Evolutionary conservation across 768 basidiomycete genomes (phyloP).

Genomic region (Boletus huronensis): DNA sequence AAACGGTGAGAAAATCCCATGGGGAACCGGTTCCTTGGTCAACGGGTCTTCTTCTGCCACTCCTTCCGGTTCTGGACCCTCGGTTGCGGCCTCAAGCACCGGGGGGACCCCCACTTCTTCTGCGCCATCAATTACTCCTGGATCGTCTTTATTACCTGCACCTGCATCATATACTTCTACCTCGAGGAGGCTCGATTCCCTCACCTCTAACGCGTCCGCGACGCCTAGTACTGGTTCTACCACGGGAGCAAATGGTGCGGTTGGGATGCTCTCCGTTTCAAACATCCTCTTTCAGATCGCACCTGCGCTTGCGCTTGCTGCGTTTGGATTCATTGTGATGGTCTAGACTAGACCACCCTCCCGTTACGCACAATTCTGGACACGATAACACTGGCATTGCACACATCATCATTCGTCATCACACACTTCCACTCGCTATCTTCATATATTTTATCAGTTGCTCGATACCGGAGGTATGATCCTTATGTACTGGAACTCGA

Average conservation of each 20-base stretch:
- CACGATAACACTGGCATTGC: not conserved
- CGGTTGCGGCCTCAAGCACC: conserved; percentile 6
- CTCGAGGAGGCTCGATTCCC: not conserved
- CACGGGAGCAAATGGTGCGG: conserved; percentile 8
- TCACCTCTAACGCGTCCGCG: not conserved
- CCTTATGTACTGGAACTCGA: not conserved
- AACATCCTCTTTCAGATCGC: conserved; percentile 12
- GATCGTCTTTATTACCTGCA: not conserved
- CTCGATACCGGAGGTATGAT: not conserved
- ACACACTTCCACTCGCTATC: not conserved
- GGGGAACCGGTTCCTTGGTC: conserved; percentile 60
- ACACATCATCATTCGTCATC: not conserved
- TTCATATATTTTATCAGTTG: not conserved
- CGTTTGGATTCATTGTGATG: conserved; percentile 14
- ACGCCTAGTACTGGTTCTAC: not conserved
- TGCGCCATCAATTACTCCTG: conserved; percentile 4
- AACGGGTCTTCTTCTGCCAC: conserved; percentile 40
- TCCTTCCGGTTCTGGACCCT: conserved; percentile 17
- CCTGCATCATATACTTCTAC: not conserved
- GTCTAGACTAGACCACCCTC: conserved; percentile 20
- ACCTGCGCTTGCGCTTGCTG: conserved; percentile 19
- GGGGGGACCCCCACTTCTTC: not conserved
- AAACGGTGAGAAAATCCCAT: conserved; percentile 48
- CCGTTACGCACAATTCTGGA: not conserved
- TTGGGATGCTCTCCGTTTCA: not conserved